Evolutionary conservation across 305 asterid genomes (phyloP).

Genomic region (Fraxinus platypoda): DNA sequence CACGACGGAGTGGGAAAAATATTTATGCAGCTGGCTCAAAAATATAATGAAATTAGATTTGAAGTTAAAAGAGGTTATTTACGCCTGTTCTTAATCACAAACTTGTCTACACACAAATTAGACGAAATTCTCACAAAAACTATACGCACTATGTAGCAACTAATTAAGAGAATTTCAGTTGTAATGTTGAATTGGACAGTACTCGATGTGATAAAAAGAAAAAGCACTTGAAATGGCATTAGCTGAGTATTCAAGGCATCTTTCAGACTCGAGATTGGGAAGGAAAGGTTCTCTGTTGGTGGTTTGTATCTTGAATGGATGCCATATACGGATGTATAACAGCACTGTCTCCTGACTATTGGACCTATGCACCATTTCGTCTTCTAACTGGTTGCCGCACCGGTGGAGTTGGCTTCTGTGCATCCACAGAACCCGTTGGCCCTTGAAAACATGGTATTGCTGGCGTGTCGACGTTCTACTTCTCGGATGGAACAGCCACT

Average conservation of each 20-base stretch:
- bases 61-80: too few species aligned
- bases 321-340: constrained; percentile 71
- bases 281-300: constrained; percentile 67
- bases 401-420: constrained; percentile 80
- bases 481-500: constrained; percentile 22
- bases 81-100: too few species aligned
- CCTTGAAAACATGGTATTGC: constrained; percentile 61
- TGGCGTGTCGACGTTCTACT: constrained; percentile 86
- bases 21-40: too few species aligned
- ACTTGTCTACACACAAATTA: too few species aligned
- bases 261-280: constrained; percentile 71
- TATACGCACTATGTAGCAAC: too few species aligned
- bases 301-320: constrained; percentile 66
- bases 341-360: constrained; percentile 59
- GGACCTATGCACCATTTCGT: constrained; percentile 53
- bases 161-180: too few species aligned
- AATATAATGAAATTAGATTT: too few species aligned
- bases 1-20: too few species aligned
- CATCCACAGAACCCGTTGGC: constrained; percentile 81
- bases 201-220: too few species aligned
- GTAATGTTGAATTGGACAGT: too few species aligned
- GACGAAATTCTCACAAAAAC: too few species aligned
- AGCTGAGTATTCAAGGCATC: constrained; percentile 60
- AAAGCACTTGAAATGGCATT: too few species aligned
- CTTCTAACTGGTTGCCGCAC: constrained; percentile 83